These are phyloP conservation scores for Rubia peregrina DNA, from an alignment of 305 asterid species.

Conservation along the genomic window DNA sequence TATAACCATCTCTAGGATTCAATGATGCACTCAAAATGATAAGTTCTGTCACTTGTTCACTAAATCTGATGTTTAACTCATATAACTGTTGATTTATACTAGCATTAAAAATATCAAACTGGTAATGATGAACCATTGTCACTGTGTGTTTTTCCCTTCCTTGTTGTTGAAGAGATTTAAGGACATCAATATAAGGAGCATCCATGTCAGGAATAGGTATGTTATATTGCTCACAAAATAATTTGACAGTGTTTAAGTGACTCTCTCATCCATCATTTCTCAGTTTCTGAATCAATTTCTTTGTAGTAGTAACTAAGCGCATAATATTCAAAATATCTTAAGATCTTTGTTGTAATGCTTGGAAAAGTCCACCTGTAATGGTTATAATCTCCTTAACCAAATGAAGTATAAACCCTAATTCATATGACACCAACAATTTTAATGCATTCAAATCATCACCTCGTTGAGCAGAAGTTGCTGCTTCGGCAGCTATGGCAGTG, in stretches of 20 bases:
- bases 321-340: no score
- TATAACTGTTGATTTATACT: neutral
- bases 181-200: neutral
- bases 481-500: neutral
- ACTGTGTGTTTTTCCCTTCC: neutral
- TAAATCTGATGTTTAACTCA: neutral
- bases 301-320: no score
- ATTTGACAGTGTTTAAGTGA: neutral
- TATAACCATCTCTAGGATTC: neutral
- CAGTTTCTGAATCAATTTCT: no score
- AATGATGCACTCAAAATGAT: neutral
- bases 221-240: neutral
- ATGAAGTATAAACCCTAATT: neutral
- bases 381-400: neutral
- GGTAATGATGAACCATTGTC: neutral
- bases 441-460: neutral
- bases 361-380: neutral
- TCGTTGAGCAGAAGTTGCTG: neutral
- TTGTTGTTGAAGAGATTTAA: neutral
- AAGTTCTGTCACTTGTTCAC: neutral
- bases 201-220: neutral
- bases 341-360: conserved; percentile 1
- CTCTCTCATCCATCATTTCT: no score
- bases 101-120: neutral
- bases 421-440: no score